phyloP scores from a whole-genome alignment of 1,284 basidiomycete genomes.

The Tylopilus orsonianus region DNA sequence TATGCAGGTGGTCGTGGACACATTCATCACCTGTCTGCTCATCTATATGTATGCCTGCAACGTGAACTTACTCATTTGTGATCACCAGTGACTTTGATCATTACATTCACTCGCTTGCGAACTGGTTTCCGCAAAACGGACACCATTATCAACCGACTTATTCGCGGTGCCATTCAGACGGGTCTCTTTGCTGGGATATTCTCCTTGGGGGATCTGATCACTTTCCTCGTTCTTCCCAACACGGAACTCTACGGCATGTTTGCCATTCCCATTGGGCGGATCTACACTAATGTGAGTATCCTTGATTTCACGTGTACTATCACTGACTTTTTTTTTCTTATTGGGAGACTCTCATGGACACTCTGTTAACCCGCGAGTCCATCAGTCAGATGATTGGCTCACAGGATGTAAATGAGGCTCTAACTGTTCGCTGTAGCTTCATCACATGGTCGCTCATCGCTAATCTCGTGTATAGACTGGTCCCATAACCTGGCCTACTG shows the following conservation, averaged over 20 bases:
- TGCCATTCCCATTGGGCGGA: conserved; percentile 1
- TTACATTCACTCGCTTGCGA: neutral
- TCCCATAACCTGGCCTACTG: neutral
- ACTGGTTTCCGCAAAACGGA: neutral
- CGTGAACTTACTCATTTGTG: neutral
- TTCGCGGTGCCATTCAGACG: conserved; percentile 1
- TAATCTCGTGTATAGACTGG: neutral
- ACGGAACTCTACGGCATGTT: neutral
- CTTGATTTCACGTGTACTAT: neutral
- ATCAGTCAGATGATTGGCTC: neutral
- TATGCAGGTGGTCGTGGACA: neutral
- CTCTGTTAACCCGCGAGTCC: neutral
- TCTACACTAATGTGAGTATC: conserved; percentile 1
- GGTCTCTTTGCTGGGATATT: neutral
- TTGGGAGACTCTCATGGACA: conserved; percentile 3
- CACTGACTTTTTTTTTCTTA: no score
- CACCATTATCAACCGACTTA: neutral
- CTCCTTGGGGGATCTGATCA: neutral
- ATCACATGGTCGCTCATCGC: neutral
- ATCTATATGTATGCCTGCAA: neutral
- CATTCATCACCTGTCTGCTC: neutral
- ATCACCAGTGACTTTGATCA: neutral
- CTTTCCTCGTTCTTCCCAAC: neutral
- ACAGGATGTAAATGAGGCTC: neutral
- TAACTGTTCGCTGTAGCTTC: neutral